Evolutionary conservation across 192 early-diverging fungal genomes (phyloP), one percentile per base, ranked within the genome.

Genomic region (Umbelopsis ramanniana): DNA sequence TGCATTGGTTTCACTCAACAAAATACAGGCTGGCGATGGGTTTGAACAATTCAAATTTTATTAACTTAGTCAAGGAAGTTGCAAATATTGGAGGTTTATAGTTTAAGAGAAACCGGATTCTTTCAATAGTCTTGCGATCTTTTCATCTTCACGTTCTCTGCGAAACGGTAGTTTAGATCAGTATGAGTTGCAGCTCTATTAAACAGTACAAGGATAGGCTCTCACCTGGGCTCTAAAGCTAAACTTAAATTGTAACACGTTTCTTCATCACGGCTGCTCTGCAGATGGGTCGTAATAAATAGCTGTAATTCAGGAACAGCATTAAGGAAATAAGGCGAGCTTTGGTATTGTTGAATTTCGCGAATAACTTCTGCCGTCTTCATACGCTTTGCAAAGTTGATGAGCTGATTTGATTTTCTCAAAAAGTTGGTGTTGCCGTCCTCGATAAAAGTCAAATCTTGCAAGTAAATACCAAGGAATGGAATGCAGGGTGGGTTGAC

Each of bases 401-500:
- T 94, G 21, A 96, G 83, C 19, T 88, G 83, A n/a, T 81, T 81
- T 38, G 84, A 75, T 54, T 79, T 85, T 53, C 85, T 81, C 37
- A 97, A 72, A 66, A 81, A 83, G 69, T 96, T 89, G 43, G 89
- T 80, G 77, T 93, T 96, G 23, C 95, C 93, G 69, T 96, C 95
- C 50, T 95, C 93, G 50, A 97, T 92, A 79, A 97, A 95, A 43
- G 92, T 94, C 77, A 97, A 79, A 75, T 97, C 96, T 70, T 92
- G 92, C 69, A 96, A 77, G 71, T 95, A 94, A 54, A 91, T 88
- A 33, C 93, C 94, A 23, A 96, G 81, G 77, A 97, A 97, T 1
- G 96, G 92, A 12, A 93, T 89, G 74, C 88, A 90, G 0, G 91
- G 92, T 54, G 91, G 92, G 57, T 94, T 94, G 82, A 86, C 88